Percentiles rank a stretch among this genome's conserved stretches.
These are phyloP conservation scores for Mycena latifolia DNA, from an alignment of 768 basidiomycete species.

Conservation along the genomic window DNA sequence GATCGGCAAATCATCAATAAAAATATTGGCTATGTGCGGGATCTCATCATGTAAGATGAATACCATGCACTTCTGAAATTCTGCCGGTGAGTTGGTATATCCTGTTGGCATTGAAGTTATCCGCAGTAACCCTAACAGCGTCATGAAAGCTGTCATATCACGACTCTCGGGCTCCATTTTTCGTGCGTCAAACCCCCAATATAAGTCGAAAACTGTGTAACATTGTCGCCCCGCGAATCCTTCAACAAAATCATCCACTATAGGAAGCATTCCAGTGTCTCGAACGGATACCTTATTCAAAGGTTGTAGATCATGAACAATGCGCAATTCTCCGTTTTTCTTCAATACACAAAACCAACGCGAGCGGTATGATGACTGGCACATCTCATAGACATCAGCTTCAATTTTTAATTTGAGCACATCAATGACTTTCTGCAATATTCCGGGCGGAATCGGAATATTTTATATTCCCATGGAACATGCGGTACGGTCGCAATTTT, in stretches of 20 bases:
- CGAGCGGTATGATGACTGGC: conserved; percentile 35
- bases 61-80: conserved; percentile 39
- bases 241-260: conserved; percentile 36
- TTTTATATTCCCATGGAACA: conserved; percentile 36
- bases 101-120: not conserved
- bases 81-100: conserved; percentile 19
- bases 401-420: conserved; percentile 34
- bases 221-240: conserved; percentile 29
- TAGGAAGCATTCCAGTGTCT: conserved; percentile 34
- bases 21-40: conserved; percentile 40
- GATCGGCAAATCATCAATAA: conserved; percentile 47
- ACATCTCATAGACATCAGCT: conserved; percentile 38
- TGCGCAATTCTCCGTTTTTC: conserved; percentile 39
- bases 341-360: conserved; percentile 41
- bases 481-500: conserved; percentile 21
- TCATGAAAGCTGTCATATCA: not conserved
- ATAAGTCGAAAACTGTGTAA: conserved; percentile 31
- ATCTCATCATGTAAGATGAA: conserved; percentile 48
- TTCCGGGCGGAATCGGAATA: conserved; percentile 40
- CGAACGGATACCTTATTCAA: conserved; percentile 35
- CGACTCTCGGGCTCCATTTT: conserved; percentile 13
- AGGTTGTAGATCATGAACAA: conserved; percentile 40
- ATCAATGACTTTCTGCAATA: conserved; percentile 41
- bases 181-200: conserved; percentile 33
- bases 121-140: not conserved